Evolutionary conservation across 164 flowering plant species (phyloP), one percentile per base, ranked within the genome.

Genomic region (Hamamelis virginiana): DNA sequence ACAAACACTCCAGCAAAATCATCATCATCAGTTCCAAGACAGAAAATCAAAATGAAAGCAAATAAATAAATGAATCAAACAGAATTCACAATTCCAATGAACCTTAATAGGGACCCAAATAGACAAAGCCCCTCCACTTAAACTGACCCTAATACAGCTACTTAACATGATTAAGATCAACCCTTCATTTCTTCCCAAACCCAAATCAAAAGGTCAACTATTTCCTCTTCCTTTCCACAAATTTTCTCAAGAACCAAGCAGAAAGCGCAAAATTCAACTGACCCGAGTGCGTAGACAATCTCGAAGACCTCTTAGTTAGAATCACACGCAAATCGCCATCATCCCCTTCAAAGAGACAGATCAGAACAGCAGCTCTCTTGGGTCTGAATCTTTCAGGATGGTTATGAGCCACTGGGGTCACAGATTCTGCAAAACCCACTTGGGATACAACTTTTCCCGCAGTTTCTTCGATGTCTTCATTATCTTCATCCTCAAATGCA

Each of bases 351-450:
- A 83, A 88, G 25, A 86, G 70, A 62, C 92, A 88, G 48, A 89
- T 62, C 43, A 85, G 74, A 61, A 88, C 84, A 5, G 82, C 85
- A 52, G 90, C 90, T 73, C 86, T 74, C 72, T 80, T 91, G 80
- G 87, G 89, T 47, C 63, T 78, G 56, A 83, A 85, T 67, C 77
- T 78, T 44, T 79, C 81, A 0, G 63, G 72, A 28, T 21, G 59
- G 23, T 56, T 62, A 5, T 0, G 64, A 0, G 72, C 74, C 68
- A 83, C 70, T n/a, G 89, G 77, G 51, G 91, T 79, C 0, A 81
- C 80, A 26, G 97, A 91, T 78, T 92, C 95, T 12, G 84, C 83
- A 70, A 88, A 81, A 21, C 93, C 97, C 76, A 88, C 76, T 68
- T 85, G 90, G 38, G 92, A 76, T 41, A 85, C 82, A 10, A 84